Evolutionary conservation across 1,139 yeast genomes (phyloP).

Genomic region (Magnusiomyces clavatus): DNA sequence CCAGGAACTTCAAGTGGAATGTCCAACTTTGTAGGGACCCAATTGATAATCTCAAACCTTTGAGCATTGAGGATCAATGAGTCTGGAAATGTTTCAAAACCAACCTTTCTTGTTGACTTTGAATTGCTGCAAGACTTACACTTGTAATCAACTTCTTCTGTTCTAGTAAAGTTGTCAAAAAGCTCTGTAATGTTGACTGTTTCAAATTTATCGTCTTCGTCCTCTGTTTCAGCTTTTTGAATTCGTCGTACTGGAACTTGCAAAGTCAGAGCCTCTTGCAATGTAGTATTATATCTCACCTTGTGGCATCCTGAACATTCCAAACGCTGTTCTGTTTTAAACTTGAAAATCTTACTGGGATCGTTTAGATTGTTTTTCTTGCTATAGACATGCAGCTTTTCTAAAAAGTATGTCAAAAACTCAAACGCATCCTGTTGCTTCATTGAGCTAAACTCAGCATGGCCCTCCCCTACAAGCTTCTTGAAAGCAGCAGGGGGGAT

Average conservation of each 20-base stretch:
- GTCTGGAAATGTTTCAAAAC: slow-evolving; percentile 60
- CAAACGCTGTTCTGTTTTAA: slow-evolving; percentile 55
- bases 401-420: slow-evolving; percentile 62
- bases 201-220: slow-evolving; percentile 36
- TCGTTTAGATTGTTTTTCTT: slow-evolving; percentile 21
- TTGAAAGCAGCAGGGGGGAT: slow-evolving; percentile 73
- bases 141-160: slow-evolving; percentile 58
- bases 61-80: slow-evolving; percentile 67
- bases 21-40: slow-evolving; percentile 83
- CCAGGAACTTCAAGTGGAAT: slow-evolving; percentile 62
- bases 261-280: slow-evolving; percentile 63
- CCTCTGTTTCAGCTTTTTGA: slow-evolving; percentile 36
- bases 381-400: slow-evolving; percentile 46
- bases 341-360: slow-evolving; percentile 57
- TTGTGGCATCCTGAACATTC: slow-evolving; percentile 55
- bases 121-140: slow-evolving; percentile 49
- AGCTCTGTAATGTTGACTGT: slow-evolving; percentile 47
- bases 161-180: slow-evolving; percentile 39
- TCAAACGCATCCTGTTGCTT: slow-evolving; percentile 95
- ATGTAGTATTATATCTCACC: slow-evolving; percentile 50
- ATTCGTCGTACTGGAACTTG: slow-evolving; percentile 42
- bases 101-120: slow-evolving; percentile 40
- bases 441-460: slow-evolving; percentile 76
- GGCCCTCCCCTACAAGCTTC: slow-evolving; percentile 63
- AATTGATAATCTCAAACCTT: slow-evolving; percentile 74